Percentiles rank a stretch among this genome's conserved stretches.
Evolutionary conservation across 371 early-diverging fungal species (phyloP).

Genomic region (Ecytonucleospora hepatopenaei): DNA sequence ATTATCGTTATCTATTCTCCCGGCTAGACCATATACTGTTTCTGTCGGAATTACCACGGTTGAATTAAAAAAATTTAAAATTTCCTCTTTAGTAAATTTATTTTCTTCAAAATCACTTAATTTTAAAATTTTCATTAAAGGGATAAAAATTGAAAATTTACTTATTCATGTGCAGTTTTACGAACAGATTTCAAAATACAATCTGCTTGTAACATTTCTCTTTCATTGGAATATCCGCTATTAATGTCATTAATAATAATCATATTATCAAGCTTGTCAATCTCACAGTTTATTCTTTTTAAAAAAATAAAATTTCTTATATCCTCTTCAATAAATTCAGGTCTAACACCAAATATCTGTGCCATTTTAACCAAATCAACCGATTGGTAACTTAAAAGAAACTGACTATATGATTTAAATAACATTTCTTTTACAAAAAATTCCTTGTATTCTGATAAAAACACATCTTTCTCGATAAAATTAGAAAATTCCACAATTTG

Average conservation of each 20-base stretch:
- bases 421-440: conserved; percentile 79
- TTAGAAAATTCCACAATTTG: conserved; percentile 59
- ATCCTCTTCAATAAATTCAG: conserved; percentile 65
- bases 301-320: conserved; percentile 82
- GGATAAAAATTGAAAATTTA: neutral
- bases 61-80: conserved; percentile 16
- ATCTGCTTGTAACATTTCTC: neutral
- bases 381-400: conserved; percentile 84
- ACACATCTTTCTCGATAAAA: conserved; percentile 56
- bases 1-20: conserved; percentile 65
- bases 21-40: conserved; percentile 95
- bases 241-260: conserved; percentile 72
- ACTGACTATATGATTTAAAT: conserved; percentile 82
- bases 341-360: conserved; percentile 78
- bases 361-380: conserved; percentile 87
- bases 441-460: conserved; percentile 62
- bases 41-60: conserved; percentile 89
- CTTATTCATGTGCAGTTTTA: neutral
- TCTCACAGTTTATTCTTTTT: conserved; percentile 85
- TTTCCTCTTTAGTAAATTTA: neutral
- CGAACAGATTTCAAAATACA: neutral
- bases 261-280: conserved; percentile 90
- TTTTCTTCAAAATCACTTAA: neutral
- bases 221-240: neutral
- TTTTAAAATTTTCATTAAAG: neutral